These are phyloP conservation scores for Durusdinium trenchii DNA, from an alignment of 73 alveolate species.

Conservation along the genomic window DNA sequence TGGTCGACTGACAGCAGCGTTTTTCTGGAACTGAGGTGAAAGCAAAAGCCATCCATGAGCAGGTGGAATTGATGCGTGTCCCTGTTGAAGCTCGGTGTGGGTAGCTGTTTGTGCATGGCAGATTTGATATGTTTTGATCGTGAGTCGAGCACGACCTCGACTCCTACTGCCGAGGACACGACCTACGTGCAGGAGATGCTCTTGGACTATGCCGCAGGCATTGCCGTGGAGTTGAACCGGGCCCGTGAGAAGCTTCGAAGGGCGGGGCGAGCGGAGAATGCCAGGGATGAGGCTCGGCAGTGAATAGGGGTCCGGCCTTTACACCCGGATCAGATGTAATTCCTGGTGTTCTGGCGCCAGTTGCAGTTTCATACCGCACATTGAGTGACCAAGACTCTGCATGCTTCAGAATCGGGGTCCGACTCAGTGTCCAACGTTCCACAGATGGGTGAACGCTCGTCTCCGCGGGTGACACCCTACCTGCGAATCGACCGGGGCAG, in stretches of 20 bases:
- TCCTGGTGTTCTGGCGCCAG: no score
- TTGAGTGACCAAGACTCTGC: no score
- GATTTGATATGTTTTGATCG: neutral
- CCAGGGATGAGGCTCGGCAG: conserved; percentile 12
- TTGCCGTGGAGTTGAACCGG: conserved; percentile 31
- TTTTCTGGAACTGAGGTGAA: no score
- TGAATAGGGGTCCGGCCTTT: neutral
- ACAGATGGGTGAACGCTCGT: no score
- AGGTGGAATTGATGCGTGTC: conserved; percentile 48
- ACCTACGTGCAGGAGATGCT: conserved; percentile 58
- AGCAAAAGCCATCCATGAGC: conserved; percentile 74
- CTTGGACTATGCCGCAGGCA: conserved; percentile 64
- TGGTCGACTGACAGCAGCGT: no score
- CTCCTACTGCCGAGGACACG: conserved; percentile 60
- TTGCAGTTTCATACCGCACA: no score
- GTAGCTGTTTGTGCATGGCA: neutral
- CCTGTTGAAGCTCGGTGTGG: conserved; percentile 36
- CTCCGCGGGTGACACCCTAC: no score
- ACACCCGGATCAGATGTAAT: no score
- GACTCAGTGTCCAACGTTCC: no score
- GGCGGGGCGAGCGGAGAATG: conserved; percentile 30
- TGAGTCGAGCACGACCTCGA: no score
- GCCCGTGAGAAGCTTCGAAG: conserved; percentile 63
- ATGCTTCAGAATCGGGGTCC: no score
- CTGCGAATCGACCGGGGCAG: no score